A percentile compares a stretch with the other conserved stretches of the same genome.
Conservation (phyloP, 352 stramenopile genomes). For the Aphanomyces stellatus region DNA sequence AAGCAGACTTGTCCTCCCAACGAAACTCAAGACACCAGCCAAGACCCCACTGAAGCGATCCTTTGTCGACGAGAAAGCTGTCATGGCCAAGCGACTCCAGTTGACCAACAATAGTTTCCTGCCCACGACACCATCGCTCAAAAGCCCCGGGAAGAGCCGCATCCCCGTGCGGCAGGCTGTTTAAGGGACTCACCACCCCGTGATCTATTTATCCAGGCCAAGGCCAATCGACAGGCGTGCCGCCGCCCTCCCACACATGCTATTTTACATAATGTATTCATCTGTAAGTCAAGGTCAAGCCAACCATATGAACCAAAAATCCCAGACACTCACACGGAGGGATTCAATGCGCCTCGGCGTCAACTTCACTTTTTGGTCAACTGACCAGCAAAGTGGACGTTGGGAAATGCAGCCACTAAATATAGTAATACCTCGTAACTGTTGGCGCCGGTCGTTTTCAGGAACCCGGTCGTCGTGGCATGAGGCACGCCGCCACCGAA, state of each 20-base stretch:
- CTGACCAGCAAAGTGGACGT: neutral
- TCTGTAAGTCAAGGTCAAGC: too few relatives aligned
- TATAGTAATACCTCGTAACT: too few relatives aligned
- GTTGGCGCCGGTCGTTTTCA: too few relatives aligned
- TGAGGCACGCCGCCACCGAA: too few relatives aligned
- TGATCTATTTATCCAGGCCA: neutral
- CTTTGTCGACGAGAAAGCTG: neutral
- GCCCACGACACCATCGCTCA: neutral
- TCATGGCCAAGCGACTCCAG: neutral
- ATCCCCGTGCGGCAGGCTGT: neutral
- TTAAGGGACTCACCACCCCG: neutral
- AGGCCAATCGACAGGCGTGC: too few relatives aligned
- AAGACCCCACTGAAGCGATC: neutral
- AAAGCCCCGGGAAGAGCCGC: neutral
- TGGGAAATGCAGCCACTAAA: too few relatives aligned
- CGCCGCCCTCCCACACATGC: too few relatives aligned
- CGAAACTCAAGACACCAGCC: neutral
- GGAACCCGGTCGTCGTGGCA: too few relatives aligned
- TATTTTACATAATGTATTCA: too few relatives aligned
- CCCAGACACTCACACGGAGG: too few relatives aligned
- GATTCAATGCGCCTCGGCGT: too few relatives aligned
- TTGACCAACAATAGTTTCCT: neutral
- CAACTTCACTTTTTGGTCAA: neutral
- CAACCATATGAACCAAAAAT: too few relatives aligned
- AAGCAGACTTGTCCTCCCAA: slow-evolving; percentile 2